phyloP scores from a whole-genome alignment of 257 asterid genomes.

The Lithospermum erythrorhizon region DNA sequence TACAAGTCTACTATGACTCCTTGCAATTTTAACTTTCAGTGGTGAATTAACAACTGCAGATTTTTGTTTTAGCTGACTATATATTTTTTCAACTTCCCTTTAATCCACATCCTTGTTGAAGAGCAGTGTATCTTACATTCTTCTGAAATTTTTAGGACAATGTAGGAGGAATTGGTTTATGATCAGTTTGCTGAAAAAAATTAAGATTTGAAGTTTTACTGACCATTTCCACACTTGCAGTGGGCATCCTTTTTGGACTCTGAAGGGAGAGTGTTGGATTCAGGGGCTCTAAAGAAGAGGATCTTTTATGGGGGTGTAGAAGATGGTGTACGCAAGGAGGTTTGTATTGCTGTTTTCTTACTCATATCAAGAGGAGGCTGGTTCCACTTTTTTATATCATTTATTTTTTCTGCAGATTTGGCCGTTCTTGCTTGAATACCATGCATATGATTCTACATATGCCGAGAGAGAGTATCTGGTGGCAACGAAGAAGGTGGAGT shows the following conservation, averaged over 20 bases:
- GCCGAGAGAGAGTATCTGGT: constrained; percentile 79
- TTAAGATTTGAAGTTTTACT: background rate
- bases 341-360: constrained; percentile 9
- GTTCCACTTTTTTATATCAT: background rate
- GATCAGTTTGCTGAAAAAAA: background rate
- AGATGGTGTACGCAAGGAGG: constrained; percentile 70
- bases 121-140: background rate
- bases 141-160: background rate
- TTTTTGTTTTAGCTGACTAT: background rate
- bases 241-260: constrained; percentile 81
- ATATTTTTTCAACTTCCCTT: background rate
- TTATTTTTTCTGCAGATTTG: constrained; percentile 53
- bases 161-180: too few relatives aligned
- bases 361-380: background rate
- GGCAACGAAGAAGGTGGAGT: constrained; percentile 63
- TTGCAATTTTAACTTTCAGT: background rate
- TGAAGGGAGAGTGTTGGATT: constrained; percentile 73
- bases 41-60: background rate
- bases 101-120: background rate
- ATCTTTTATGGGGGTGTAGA: constrained; percentile 92
- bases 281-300: constrained; percentile 59
- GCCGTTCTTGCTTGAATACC: constrained; percentile 75
- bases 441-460: constrained; percentile 70
- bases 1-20: background rate
- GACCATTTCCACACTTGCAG: constrained; percentile 27